Evolutionary conservation across 75 land plant species (phyloP), one percentile per base, ranked within the genome.

Genomic region (Gnetum montanum): DNA sequence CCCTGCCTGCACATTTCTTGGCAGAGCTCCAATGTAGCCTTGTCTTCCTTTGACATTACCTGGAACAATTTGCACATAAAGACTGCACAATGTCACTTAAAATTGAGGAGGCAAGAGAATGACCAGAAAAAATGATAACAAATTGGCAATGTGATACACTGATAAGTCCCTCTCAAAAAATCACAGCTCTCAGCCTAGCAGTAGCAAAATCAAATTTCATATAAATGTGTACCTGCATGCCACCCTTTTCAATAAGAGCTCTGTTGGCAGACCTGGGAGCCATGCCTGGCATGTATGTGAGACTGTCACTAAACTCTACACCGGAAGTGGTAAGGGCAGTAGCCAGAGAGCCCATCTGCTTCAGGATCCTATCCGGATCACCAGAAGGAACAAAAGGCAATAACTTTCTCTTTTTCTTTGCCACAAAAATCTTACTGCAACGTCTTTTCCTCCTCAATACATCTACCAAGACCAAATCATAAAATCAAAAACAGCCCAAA

Each of bases 221-320:
- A 23, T n/a, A n/a, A n/a, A n/a, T n/a, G n/a, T n/a, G n/a, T 66
- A 88, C 93, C 89, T 88, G 93, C 89, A 88, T 88, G 26, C 93
- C 85, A 7, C 58, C 85, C 10, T 38, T 50, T 63, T 88, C 93
- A 31, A 78, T 55, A n/a, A 5, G 28, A 13, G 94, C 57, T 22
- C 54, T 11, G 54, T 88, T 88, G 6, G 85, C 80, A 22, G 77
- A 75, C 47, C 73, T 62, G 4, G 94, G 83, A 15, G 89, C 94
- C 83, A 85, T 74, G 12, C 83, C 90, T 0, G 69, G 60, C 52
- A 59, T 31, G 31, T 88, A 88, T 18, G 85, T 85, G 12, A 88
- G 83, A 50, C 72, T 71, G 45, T 84, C 62, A 57, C 78, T 75
- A 44, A 81, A 88, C 30, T 72, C 73, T 1, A 84, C 59, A 1